Conservation (phyloP, 495 filamentous ascomycete species). For the Aspergillus heteromorphus region DNA sequence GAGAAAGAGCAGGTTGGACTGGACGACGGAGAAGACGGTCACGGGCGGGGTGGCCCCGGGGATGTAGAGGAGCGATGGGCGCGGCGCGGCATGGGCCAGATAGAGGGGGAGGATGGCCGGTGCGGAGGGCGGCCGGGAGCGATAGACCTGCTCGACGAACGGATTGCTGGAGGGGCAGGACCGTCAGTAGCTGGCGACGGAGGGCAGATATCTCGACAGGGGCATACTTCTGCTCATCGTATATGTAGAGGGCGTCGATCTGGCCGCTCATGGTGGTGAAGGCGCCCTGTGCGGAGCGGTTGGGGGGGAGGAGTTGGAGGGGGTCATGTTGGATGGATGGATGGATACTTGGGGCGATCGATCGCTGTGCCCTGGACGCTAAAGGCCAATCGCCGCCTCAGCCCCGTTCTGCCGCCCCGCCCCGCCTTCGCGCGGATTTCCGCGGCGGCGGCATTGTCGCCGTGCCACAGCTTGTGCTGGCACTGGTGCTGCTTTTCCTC, state of each 20-base stretch:
- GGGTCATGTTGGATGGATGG: background rate
- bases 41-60: slow-evolving; percentile 79
- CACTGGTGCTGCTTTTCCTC: too few relatives aligned
- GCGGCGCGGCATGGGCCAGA: slow-evolving; percentile 73
- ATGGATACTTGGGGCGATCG: slow-evolving; percentile 8
- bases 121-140: slow-evolving; percentile 71
- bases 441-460: too few relatives aligned
- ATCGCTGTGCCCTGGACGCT: too few relatives aligned
- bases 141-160: slow-evolving; percentile 65
- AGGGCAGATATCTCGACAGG: too few relatives aligned
- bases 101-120: slow-evolving; percentile 76
- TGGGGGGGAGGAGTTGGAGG: background rate
- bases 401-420: slow-evolving; percentile 31
- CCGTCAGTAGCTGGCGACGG: slow-evolving; percentile 7
- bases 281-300: background rate
- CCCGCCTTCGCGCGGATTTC: slow-evolving; percentile 27
- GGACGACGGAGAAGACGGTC: slow-evolving; percentile 76
- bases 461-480: too few relatives aligned
- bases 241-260: slow-evolving; percentile 95
- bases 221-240: slow-evolving; percentile 79
- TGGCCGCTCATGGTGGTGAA: slow-evolving; percentile 64
- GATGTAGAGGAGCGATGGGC: slow-evolving; percentile 81
- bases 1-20: slow-evolving; percentile 85
- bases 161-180: slow-evolving; percentile 40
- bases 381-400: too few relatives aligned